A percentile compares a stretch with the other conserved stretches of the same genome.
These are phyloP conservation scores for Lentinula aciculospora DNA, from an alignment of 768 basidiomycete genomes.

Conservation along the genomic window DNA sequence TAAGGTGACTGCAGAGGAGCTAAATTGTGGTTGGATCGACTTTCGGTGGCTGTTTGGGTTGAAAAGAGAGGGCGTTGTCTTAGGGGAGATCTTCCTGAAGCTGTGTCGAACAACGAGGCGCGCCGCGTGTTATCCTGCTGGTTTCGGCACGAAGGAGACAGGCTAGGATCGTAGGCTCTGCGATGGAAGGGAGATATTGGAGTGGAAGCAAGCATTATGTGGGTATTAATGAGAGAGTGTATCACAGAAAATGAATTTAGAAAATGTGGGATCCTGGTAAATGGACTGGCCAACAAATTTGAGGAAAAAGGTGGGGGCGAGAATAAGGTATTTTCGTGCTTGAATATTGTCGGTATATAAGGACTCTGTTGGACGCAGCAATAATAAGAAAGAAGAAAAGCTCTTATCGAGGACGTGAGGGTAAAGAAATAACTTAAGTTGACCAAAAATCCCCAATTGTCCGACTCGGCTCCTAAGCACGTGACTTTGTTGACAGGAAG, in stretches of 20 bases:
- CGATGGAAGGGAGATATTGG: constrained; percentile 29
- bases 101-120: constrained; percentile 38
- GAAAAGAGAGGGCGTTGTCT: constrained; percentile 38
- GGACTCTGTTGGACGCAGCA: not conserved
- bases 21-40: constrained; percentile 36
- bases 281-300: not conserved
- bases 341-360: not conserved
- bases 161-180: constrained; percentile 21
- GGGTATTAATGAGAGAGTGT: constrained; percentile 15
- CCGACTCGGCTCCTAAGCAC: not conserved
- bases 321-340: not conserved
- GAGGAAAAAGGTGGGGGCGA: not conserved
- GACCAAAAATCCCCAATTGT: not conserved
- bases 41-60: constrained; percentile 17
- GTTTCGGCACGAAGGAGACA: constrained; percentile 29
- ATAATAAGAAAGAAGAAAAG: not conserved
- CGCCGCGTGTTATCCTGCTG: constrained; percentile 30
- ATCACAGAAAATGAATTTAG: constrained; percentile 5
- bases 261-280: not conserved
- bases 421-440: not conserved
- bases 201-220: constrained; percentile 39
- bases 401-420: not conserved
- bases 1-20: constrained; percentile 51
- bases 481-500: not conserved
- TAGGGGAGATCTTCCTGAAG: constrained; percentile 61